Conservation (phyloP, 2,329 filamentous ascomycete genomes). For the Aureobasidium sp. region DNA sequence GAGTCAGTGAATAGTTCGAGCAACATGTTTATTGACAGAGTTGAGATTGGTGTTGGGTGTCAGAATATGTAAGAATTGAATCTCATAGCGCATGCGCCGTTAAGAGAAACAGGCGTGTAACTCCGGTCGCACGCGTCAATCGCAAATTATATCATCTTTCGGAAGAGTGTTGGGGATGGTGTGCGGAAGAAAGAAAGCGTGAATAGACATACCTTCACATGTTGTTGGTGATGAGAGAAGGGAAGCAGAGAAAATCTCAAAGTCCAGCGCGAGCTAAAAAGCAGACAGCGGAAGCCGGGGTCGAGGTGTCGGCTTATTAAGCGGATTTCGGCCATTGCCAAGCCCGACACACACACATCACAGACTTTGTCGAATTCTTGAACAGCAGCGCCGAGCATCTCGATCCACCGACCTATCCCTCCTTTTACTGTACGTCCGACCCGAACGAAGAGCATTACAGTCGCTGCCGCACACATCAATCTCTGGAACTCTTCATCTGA, state of each 20-base stretch:
- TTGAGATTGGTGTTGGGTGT: conserved; percentile 32
- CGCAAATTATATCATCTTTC: conserved; percentile 99
- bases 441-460: background rate
- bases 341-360: background rate
- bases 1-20: conserved; percentile 7
- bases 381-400: background rate
- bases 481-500: conserved; percentile 10
- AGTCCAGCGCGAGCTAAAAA: background rate
- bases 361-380: background rate
- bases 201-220: conserved; percentile 14
- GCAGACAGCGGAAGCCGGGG: conserved; percentile 1
- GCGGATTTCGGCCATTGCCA: background rate
- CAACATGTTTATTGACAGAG: background rate
- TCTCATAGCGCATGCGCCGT: conserved; percentile 73
- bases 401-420: conserved; percentile 2
- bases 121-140: conserved; percentile 82
- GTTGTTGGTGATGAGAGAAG: conserved; percentile 10
- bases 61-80: conserved; percentile 98
- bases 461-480: background rate
- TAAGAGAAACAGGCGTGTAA: conserved; percentile 85
- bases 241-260: conserved; percentile 8
- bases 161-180: background rate
- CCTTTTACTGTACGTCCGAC: conserved; percentile 14
- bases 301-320: background rate
- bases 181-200: background rate